Evolutionary conservation across 345 rosid species (phyloP).

Genomic region (Citrus unshiu): DNA sequence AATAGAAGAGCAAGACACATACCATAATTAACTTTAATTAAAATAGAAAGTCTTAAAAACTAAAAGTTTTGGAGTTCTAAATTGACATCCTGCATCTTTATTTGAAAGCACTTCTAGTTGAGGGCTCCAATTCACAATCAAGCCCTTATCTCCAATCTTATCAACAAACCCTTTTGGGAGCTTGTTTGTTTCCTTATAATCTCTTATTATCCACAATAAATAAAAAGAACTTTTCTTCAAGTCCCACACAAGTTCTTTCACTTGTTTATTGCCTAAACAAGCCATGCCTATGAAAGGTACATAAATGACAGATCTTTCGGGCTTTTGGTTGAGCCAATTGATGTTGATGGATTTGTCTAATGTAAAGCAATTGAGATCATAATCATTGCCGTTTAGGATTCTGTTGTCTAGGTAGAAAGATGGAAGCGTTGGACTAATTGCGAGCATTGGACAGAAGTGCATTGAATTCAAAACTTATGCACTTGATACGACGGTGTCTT

Average conservation of each 20-base stretch:
- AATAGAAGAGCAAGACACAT: too few relatives aligned
- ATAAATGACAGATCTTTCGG: constrained; percentile 47
- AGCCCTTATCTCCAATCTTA: neutral
- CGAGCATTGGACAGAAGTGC: constrained; percentile 22
- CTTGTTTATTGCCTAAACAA: constrained; percentile 33
- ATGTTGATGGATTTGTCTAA: constrained; percentile 23
- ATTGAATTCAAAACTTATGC: too few relatives aligned
- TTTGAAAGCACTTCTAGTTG: neutral
- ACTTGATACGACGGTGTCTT: too few relatives aligned
- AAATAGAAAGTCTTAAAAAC: too few relatives aligned
- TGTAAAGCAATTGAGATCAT: constrained; percentile 41
- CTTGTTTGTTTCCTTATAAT: constrained; percentile 37
- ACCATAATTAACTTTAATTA: too few relatives aligned
- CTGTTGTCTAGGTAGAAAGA: constrained; percentile 55
- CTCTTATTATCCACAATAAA: constrained; percentile 56
- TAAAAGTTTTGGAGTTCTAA: too few relatives aligned
- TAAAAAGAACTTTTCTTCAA: constrained; percentile 23
- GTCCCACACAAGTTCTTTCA: constrained; percentile 50
- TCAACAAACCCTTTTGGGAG: neutral
- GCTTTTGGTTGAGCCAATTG: constrained; percentile 48
- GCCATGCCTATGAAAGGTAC: constrained; percentile 64
- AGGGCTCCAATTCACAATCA: neutral
- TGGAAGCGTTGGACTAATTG: constrained; percentile 66
- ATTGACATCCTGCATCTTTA: neutral
- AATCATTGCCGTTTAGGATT: constrained; percentile 32